These are phyloP conservation scores for Magnolia changhungtana DNA, from an alignment of 164 flowering plant species.

Conservation along the genomic window DNA sequence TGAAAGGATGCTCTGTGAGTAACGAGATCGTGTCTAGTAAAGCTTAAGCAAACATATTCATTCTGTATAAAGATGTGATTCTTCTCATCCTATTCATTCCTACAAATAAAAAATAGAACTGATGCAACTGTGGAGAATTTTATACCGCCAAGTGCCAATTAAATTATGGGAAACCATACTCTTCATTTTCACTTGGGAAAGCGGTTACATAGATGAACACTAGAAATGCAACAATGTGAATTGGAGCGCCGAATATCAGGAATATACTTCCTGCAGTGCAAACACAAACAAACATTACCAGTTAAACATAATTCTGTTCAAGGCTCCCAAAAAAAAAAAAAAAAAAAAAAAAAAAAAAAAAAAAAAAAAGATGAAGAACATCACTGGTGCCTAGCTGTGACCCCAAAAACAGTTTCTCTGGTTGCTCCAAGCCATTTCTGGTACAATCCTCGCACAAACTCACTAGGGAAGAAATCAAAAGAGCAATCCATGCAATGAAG, in stretches of 20 bases:
- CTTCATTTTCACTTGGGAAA: conserved; percentile 37
- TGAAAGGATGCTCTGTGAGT: not conserved
- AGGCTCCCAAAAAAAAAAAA: not conserved
- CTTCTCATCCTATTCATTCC: not conserved
- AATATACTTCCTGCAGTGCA: conserved; percentile 60
- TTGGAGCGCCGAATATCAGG: conserved; percentile 59
- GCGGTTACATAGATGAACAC: conserved; percentile 36
- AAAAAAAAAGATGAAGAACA: not conserved
- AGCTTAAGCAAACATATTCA: not conserved
- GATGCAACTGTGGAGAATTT: not conserved
- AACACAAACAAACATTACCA: not conserved
- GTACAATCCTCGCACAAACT: conserved; percentile 18
- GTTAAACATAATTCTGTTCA: not conserved
- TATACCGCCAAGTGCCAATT: not conserved
- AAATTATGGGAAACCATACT: conserved; percentile 25
- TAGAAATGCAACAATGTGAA: conserved; percentile 56
- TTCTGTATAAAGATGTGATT: not conserved
- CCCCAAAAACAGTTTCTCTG: conserved; percentile 40
- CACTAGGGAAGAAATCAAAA: conserved; percentile 47
- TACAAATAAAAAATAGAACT: not conserved
- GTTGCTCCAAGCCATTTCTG: conserved; percentile 23
- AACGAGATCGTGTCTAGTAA: not conserved
- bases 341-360: not conserved
- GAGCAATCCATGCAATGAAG: no score
- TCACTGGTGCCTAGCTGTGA: conserved; percentile 38